phyloP scores from a whole-genome alignment of 176 grass and related monocot species.

The Panicum miliaceum region DNA sequence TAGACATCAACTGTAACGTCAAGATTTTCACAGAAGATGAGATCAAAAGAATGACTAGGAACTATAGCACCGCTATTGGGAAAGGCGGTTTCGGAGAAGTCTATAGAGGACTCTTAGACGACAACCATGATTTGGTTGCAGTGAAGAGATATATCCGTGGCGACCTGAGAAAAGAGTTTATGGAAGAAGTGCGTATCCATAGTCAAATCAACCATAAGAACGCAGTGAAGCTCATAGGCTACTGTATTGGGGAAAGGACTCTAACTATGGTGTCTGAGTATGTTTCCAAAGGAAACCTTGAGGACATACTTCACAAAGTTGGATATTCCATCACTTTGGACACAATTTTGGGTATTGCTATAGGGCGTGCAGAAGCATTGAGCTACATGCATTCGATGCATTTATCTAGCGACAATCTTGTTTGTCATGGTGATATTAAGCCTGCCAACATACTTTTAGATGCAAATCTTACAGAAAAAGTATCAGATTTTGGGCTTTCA shows the following conservation, averaged over 20 bases:
- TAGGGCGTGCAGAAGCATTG: constrained; percentile 31
- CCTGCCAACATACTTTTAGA: constrained; percentile 37
- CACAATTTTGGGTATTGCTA: constrained; percentile 17
- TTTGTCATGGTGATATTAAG: constrained; percentile 30
- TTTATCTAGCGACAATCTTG: neutral
- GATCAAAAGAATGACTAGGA: neutral
- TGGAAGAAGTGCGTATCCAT: constrained; percentile 24
- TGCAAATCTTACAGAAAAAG: neutral
- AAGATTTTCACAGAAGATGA: too few species aligned
- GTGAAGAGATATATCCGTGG: constrained; percentile 28
- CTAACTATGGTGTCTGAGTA: neutral
- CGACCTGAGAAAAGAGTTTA: constrained; percentile 8
- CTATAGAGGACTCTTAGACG: neutral
- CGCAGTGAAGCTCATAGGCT: constrained; percentile 19
- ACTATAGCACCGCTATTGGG: neutral
- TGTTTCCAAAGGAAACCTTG: constrained; percentile 13
- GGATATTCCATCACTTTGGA: neutral
- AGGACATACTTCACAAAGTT: neutral
- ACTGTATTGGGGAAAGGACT: neutral
- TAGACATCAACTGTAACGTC: too few species aligned
- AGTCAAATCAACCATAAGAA: constrained; percentile 24
- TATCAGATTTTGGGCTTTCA: constrained; percentile 35
- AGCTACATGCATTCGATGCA: constrained; percentile 39
- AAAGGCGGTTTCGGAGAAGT: neutral
- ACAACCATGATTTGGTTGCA: neutral